Conservation (phyloP, 1,284 basidiomycete species). For the Apiotrichum gracile region DNA sequence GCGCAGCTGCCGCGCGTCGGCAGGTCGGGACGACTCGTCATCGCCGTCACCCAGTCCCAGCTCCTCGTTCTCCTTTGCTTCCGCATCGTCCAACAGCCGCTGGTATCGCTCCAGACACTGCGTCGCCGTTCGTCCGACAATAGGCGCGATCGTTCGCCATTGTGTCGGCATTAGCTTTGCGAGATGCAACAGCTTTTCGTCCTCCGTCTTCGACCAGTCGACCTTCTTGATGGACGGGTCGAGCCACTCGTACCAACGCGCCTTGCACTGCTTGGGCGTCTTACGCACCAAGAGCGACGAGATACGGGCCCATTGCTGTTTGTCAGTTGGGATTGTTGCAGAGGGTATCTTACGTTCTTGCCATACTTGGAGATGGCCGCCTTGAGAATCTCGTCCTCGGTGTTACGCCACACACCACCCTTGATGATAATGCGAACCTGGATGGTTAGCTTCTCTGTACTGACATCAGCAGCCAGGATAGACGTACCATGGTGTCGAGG, state of each 20-base stretch:
- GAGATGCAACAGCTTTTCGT: constrained; percentile 95
- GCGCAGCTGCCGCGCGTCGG: constrained; percentile 77
- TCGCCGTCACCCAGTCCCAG: constrained; percentile 79
- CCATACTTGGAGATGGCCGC: constrained; percentile 97
- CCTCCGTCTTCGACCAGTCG: constrained; percentile 98
- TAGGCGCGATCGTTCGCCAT: constrained; percentile 98
- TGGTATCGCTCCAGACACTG: constrained; percentile 99
- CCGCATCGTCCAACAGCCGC: constrained; percentile 93
- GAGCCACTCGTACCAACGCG: constrained; percentile 97
- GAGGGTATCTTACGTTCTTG: constrained; percentile 64
- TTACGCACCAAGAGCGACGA: constrained; percentile 96
- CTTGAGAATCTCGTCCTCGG: constrained; percentile 90
- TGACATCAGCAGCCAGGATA: too few species aligned
- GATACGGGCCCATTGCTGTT: constrained; percentile 77
- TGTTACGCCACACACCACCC: constrained; percentile 61
- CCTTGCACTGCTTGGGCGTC: constrained; percentile 99
- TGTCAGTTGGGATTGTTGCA: background rate
- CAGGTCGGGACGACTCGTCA: constrained; percentile 68
- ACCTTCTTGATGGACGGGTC: constrained; percentile 99
- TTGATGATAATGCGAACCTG: constrained; percentile 84
- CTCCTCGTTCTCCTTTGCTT: constrained; percentile 88
- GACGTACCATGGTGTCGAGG: too few species aligned
- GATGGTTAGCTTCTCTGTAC: background rate
- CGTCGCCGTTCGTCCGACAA: constrained; percentile 96
- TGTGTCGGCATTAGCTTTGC: constrained; percentile 99